Evolutionary conservation across 1,284 basidiomycete genomes (phyloP), one percentile per base, ranked within the genome.

Genomic region (Rhodotorula glutinis): DNA sequence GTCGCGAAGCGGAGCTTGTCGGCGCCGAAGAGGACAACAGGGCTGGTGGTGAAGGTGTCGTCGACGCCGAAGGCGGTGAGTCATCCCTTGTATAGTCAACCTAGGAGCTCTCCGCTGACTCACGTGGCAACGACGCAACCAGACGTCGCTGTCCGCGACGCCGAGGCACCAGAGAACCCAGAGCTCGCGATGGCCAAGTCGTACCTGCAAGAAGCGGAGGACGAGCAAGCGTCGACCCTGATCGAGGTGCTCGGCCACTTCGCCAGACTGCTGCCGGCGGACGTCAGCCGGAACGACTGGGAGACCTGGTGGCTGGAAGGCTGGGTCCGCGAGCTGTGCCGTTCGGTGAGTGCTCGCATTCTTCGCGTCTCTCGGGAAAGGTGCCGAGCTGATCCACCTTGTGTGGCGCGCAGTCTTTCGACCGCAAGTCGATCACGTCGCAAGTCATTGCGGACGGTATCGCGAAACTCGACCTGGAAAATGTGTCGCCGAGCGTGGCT

Each of bases 251-350:
- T 90, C 53, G 82, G 14, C 83, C 81, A 72, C 82, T 92, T 43
- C 83, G 83, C 65, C 58, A 52, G 80, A 82, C 9, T 79, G 79
- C 80, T 41, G 80, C 81, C 51, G 16, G 51, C 41, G 23, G 81
- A 82, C 3, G 85, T 86, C 19, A 23, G 23, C 71, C 80, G 84
- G 51, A 82, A 85, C 33, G 85, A 88, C 63, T 92, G 91, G 90
- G 83, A 83, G 75, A 81, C 83, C 7, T 91, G 89, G 89, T 87
- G 88, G 79, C 88, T 87, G 0, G 90, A 89, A 87, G 86, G 88
- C 9, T 92, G 90, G 90, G 91, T 88, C 75, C 82, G 88, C 66
- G 89, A 92, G 74, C 91, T 91, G 80, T 89, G 88, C 78, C 82
- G 90, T 75, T 82, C 80, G 77, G 90, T 92, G 67, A 75, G 87